Evolutionary conservation across 768 basidiomycete genomes (phyloP).

Genomic region (Tricholoma furcatifolium): DNA sequence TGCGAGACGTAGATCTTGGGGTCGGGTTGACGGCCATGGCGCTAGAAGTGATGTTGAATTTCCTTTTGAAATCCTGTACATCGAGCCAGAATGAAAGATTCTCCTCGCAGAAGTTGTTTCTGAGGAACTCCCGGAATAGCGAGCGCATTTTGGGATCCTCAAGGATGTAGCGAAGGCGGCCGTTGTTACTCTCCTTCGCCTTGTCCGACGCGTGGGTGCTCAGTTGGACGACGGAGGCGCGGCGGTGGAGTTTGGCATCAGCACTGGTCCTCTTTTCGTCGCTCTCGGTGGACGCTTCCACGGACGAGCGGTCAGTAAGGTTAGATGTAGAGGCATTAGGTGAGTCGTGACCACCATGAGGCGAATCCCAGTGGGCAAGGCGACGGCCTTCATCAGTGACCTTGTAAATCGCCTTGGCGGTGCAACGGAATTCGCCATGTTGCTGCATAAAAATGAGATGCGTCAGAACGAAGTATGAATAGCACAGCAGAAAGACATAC

Average conservation of each 20-base stretch:
- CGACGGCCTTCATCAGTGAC: constrained; percentile 90
- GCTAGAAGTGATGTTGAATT: constrained; percentile 93
- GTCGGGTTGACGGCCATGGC: constrained; percentile 62
- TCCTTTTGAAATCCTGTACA: constrained; percentile 94
- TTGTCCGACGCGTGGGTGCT: constrained; percentile 56
- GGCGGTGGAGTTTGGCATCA: constrained; percentile 71
- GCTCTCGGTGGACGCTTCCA: constrained; percentile 46
- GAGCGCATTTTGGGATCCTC: constrained; percentile 88
- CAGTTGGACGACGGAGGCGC: constrained; percentile 75
- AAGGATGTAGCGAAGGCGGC: constrained; percentile 86
- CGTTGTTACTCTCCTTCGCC: constrained; percentile 87
- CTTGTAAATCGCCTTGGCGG: constrained; percentile 92
- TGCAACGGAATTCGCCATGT: constrained; percentile 96
- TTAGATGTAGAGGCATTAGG: constrained; percentile 67
- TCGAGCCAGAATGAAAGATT: constrained; percentile 98
- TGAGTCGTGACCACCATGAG: constrained; percentile 47
- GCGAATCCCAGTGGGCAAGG: constrained; percentile 80
- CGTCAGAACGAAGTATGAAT: constrained; percentile 11
- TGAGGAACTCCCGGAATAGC: constrained; percentile 92
- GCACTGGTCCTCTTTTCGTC: constrained; percentile 29
- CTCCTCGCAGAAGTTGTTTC: constrained; percentile 96
- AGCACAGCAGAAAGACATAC: constrained; percentile 38
- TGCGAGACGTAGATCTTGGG: constrained; percentile 36
- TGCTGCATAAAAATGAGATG: constrained; percentile 46
- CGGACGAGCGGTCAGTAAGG: constrained; percentile 61